These are phyloP conservation scores for Aspergillus nidulans DNA, from an alignment of 495 filamentous ascomycete genomes.

Conservation along the genomic window DNA sequence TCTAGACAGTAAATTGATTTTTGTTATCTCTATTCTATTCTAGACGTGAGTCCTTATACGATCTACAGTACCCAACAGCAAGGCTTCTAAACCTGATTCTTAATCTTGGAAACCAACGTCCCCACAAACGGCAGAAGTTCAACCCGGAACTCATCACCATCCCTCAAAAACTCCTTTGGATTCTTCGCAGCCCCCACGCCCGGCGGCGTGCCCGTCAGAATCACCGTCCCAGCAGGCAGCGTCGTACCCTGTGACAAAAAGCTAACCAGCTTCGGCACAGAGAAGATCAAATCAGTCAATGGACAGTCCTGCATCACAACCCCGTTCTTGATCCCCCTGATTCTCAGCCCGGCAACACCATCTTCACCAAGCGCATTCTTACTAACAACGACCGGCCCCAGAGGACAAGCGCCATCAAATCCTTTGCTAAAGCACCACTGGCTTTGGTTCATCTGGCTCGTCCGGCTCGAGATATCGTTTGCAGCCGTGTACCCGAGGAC, in stretches of 20 bases:
- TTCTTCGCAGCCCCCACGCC: conserved; percentile 52
- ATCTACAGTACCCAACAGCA: no score
- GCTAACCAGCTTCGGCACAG: conserved; percentile 64
- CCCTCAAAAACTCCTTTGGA: conserved; percentile 50
- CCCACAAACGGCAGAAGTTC: conserved; percentile 44
- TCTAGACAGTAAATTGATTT: no score
- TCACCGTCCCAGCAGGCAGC: conserved; percentile 71
- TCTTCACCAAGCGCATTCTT: conserved; percentile 43
- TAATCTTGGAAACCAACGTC: conserved; percentile 37
- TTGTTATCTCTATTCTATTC: neutral
- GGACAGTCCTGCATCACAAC: conserved; percentile 61
- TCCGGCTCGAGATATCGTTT: conserved; percentile 77
- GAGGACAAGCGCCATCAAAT: conserved; percentile 76
- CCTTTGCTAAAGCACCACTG: conserved; percentile 83
- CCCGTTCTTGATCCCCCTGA: conserved; percentile 62
- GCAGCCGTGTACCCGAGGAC: conserved; percentile 77
- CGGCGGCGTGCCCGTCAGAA: conserved; percentile 75
- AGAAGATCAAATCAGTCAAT: conserved; percentile 72
- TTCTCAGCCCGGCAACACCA: conserved; percentile 51
- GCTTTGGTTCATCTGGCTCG: conserved; percentile 71
- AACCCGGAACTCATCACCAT: conserved; percentile 58
- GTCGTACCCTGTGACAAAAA: conserved; percentile 77
- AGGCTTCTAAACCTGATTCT: conserved; percentile 24
- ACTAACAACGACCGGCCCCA: conserved; percentile 56
- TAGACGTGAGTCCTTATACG: no score